Conservation (phyloP, 192 early-diverging fungal species). For the Cladochytrium replicatum region DNA sequence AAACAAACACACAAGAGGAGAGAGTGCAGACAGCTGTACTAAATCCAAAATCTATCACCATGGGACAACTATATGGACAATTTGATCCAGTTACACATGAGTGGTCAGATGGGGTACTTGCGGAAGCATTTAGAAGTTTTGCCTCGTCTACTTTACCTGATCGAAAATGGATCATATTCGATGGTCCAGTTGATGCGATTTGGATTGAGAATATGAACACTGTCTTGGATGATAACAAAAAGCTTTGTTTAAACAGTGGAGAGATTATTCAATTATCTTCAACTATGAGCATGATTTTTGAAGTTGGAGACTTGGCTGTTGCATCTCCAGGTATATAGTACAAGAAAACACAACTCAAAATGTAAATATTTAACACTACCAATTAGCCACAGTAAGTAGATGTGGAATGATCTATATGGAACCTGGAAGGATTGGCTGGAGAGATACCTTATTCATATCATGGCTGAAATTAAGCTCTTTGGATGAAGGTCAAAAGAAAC, state of each 20-base stretch:
- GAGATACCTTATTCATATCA: slow-evolving; percentile 43
- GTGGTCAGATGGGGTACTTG: slow-evolving; percentile 53
- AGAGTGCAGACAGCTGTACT: slow-evolving; percentile 38
- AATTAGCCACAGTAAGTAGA: slow-evolving; percentile 47
- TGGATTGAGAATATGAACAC: slow-evolving; percentile 59
- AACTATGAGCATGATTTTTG: slow-evolving; percentile 53
- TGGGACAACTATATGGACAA: slow-evolving; percentile 54
- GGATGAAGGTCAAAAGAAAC: slow-evolving; percentile 27
- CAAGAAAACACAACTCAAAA: background rate
- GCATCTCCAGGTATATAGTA: slow-evolving; percentile 39
- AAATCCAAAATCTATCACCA: slow-evolving; percentile 55
- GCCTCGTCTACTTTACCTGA: slow-evolving; percentile 43
- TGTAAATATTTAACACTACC: slow-evolving; percentile 3
- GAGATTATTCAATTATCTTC: slow-evolving; percentile 54
- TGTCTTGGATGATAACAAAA: slow-evolving; percentile 51
- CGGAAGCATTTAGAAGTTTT: slow-evolving; percentile 45
- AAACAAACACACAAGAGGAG: slow-evolving; percentile 28
- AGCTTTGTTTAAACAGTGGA: slow-evolving; percentile 49
- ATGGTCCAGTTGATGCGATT: slow-evolving; percentile 54
- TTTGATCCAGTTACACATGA: slow-evolving; percentile 53
- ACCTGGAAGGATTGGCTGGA: slow-evolving; percentile 41
- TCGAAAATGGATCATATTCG: slow-evolving; percentile 53
- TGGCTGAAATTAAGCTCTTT: slow-evolving; percentile 33
- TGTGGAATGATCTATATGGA: slow-evolving; percentile 61
- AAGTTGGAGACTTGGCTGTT: slow-evolving; percentile 48